Evolutionary conservation across 257 asterid genomes (phyloP).

Genomic region (Gardenia jasminoides): DNA sequence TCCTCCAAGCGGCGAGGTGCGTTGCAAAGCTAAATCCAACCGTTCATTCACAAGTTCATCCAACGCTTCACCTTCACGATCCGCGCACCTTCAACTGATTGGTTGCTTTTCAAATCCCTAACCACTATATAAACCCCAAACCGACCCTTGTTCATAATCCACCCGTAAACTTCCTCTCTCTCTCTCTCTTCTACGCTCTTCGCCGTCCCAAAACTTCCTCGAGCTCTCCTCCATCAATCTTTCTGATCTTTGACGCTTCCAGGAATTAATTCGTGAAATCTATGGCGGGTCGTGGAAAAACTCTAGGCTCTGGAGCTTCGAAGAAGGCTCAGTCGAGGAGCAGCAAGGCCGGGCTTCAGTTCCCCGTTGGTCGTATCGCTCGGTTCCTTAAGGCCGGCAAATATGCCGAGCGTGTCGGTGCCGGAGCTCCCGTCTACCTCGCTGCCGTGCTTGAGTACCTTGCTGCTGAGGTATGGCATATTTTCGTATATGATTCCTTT

Average conservation of each 20-base stretch:
- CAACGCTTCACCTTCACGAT: constrained; percentile 33
- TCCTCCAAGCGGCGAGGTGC: not conserved
- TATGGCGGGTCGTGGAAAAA: constrained; percentile 89
- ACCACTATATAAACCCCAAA: constrained; percentile 39
- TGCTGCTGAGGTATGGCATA: constrained; percentile 59
- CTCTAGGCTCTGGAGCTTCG: constrained; percentile 67
- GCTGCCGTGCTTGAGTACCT: constrained; percentile 86
- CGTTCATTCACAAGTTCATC: constrained; percentile 35
- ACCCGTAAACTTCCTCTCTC: not conserved
- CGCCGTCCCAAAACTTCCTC: not conserved
- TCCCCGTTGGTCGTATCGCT: constrained; percentile 89
- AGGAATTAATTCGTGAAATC: not conserved
- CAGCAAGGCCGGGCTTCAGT: constrained; percentile 77
- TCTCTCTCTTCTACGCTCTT: not conserved
- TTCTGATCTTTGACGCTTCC: too few relatives aligned
- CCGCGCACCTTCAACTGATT: constrained; percentile 32
- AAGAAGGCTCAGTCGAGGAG: constrained; percentile 72
- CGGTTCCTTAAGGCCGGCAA: constrained; percentile 85
- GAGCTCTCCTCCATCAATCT: too few relatives aligned
- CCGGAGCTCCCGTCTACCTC: constrained; percentile 86
- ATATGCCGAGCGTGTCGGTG: constrained; percentile 83
- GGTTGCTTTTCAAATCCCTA: constrained; percentile 19
- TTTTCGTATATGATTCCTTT: not conserved
- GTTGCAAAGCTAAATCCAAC: constrained; percentile 16
- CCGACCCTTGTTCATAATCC: not conserved